These are phyloP conservation scores for Thielaviopsis ethacetica DNA, from an alignment of 2,329 filamentous ascomycete species.

Conservation along the genomic window DNA sequence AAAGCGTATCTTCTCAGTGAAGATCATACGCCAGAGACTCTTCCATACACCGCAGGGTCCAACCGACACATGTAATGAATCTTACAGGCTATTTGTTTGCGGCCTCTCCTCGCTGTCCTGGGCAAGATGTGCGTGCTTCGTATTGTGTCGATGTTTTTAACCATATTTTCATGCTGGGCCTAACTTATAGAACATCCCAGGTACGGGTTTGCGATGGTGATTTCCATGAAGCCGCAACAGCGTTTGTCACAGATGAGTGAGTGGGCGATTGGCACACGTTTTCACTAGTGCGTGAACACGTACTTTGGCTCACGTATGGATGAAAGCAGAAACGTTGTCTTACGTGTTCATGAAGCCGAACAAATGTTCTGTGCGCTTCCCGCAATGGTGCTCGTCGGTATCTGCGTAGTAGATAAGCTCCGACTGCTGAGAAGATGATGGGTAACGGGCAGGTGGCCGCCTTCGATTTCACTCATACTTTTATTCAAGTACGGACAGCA, in stretches of 20 bases:
- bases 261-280: not conserved
- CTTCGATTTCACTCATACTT: no score
- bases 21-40: not conserved
- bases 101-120: not conserved
- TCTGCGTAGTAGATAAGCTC: not conserved
- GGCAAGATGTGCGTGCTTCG: not conserved
- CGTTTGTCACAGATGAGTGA: not conserved
- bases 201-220: not conserved
- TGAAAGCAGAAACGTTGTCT: not conserved
- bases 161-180: not conserved
- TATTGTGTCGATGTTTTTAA: not conserved
- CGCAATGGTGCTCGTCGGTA: not conserved
- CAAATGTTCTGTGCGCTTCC: not conserved
- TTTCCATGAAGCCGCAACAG: not conserved
- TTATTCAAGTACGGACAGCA: no score
- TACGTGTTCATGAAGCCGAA: not conserved
- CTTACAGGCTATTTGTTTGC: not conserved
- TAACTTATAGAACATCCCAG: not conserved
- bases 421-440: not conserved
- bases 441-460: no score
- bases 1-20: not conserved
- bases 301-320: not conserved
- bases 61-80: not conserved
- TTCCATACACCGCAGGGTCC: not conserved
- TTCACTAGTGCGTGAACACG: not conserved